These are phyloP conservation scores for Sapria himalayana DNA, from an alignment of 345 rosid species.

Conservation along the genomic window DNA sequence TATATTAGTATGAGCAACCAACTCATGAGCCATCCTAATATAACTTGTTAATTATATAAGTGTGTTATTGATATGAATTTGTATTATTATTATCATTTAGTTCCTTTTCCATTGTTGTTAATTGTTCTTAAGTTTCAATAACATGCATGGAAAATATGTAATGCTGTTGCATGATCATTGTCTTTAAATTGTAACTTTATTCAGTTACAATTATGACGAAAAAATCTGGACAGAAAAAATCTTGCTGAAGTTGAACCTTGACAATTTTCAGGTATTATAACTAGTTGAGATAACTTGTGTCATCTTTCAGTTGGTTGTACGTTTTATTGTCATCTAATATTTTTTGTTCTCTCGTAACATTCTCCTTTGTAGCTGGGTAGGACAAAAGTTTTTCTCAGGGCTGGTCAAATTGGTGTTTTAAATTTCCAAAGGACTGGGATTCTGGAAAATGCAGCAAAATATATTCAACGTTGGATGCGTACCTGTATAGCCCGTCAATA, in stretches of 20 bases:
- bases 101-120: too few species aligned
- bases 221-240: conserved; percentile 54
- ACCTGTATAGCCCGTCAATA: conserved; percentile 37
- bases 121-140: too few species aligned
- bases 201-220: conserved; percentile 47
- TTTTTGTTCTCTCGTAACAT: conserved; percentile 6
- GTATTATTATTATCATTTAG: too few species aligned
- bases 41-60: too few species aligned
- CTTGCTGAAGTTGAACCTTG: conserved; percentile 44
- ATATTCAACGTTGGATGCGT: conserved; percentile 43
- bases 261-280: conserved; percentile 66
- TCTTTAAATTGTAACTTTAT: not conserved
- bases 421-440: conserved; percentile 73
- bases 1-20: too few species aligned
- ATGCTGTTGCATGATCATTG: not conserved
- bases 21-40: too few species aligned
- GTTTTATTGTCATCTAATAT: conserved; percentile 4
- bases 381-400: conserved; percentile 87
- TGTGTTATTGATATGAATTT: too few species aligned
- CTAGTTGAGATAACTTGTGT: not conserved
- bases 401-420: conserved; percentile 88
- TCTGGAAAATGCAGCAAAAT: conserved; percentile 60
- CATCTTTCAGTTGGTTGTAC: not conserved
- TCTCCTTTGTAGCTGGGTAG: conserved; percentile 54
- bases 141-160: too few species aligned